Evolutionary conservation across 495 filamentous ascomycete genomes (phyloP), one percentile per base, ranked within the genome.

Genomic region (Penicillium atrosanguineum): DNA sequence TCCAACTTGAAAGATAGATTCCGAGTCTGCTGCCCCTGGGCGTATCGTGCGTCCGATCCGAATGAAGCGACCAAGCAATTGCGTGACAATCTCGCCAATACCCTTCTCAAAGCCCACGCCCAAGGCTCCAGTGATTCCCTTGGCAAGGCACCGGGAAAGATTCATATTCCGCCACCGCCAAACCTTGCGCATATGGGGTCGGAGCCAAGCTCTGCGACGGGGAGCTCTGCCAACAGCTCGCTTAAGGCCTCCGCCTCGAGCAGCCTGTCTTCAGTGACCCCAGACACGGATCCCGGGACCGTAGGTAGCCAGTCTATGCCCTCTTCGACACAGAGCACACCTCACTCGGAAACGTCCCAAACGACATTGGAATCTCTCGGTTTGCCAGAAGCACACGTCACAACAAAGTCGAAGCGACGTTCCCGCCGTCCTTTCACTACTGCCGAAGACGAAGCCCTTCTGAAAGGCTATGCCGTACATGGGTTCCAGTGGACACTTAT

Each of bases 1-100:
- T 84, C 89, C 11, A 91, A 96, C 63, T 68, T 96, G 53, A 96
- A 95, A 73, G 91, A 96, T 67, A 81, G 87, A 20, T 91, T 91
- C 59, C 80, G 88, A 29, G 89, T 88, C 5, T 89, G 87, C 64
- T 90, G 86, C 62, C 90, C 90, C 0, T 74, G 70, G 73, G 74
- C 73, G 4, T 77, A 77, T 46, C 69, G 69, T 20, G 63, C 73
- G 4, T 63, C 69, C 44, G 73, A 76, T 48, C 74, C 77, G 6
- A 73, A 75, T 44, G 74, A 79, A 66, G 76, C 78, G 15, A 77
- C 71, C 0, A 76, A 69, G 50, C 62, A 72, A 55, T 48, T 76
- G 3, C 71, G 65, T 47, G 69, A 72, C 28, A 69, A 67, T 15
- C 69, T 77, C 12, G 64, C 70, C 50, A 69, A 71, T 38, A 60